These are phyloP conservation scores for Trichophaea hybrida DNA, from an alignment of 2,329 filamentous ascomycete species.

Conservation along the genomic window DNA sequence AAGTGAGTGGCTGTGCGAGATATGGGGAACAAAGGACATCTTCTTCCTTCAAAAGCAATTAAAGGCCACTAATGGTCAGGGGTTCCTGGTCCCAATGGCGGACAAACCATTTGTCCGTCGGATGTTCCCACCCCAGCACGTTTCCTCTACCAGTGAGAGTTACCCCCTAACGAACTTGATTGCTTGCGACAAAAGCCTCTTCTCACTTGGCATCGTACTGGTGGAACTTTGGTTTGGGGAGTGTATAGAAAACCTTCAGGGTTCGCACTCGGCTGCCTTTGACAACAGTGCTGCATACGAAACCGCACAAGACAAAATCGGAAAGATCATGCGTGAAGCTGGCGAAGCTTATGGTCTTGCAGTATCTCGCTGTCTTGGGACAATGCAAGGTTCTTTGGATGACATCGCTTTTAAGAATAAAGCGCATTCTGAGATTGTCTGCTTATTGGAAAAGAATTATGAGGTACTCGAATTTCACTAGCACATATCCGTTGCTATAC, in stretches of 20 bases:
- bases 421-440: not conserved
- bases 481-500: too few species aligned
- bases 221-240: not conserved
- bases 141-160: too few species aligned
- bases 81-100: not conserved
- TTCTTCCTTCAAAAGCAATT: not conserved
- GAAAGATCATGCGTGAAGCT: not conserved
- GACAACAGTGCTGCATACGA: not conserved
- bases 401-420: not conserved
- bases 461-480: not conserved
- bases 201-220: not conserved
- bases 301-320: not conserved
- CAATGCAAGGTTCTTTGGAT: not conserved
- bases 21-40: conserved; percentile 3
- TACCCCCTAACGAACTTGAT: too few species aligned
- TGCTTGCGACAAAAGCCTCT: not conserved
- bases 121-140: too few species aligned
- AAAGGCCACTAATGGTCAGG: not conserved
- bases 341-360: not conserved
- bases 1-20: conserved; percentile 1
- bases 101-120: not conserved
- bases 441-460: not conserved
- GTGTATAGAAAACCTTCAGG: not conserved
- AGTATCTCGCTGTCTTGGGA: not conserved
- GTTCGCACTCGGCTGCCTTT: not conserved